Conservation (phyloP, 805 yeast species). For the Myxozyma sirexii region DNA sequence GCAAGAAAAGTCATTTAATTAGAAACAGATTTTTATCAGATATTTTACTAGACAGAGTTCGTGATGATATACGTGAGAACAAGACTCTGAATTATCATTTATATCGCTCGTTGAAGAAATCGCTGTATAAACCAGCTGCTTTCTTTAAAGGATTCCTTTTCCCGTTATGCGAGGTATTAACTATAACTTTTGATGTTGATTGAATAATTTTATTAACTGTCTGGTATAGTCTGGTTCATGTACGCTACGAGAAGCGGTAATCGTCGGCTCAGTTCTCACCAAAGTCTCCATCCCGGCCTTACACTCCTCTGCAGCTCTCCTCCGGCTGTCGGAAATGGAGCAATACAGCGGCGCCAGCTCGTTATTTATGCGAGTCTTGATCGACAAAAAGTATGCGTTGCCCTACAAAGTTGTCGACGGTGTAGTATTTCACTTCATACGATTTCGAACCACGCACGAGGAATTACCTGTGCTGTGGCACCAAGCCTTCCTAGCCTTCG, state of each 20-base stretch:
- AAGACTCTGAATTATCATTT: slow-evolving; percentile 83
- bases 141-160: slow-evolving; percentile 94
- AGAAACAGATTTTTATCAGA: slow-evolving; percentile 44
- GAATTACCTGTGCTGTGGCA: slow-evolving; percentile 93
- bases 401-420: slow-evolving; percentile 97
- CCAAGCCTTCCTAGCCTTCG: slow-evolving; percentile 90
- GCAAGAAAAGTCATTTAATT: slow-evolving; percentile 57
- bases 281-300: slow-evolving; percentile 91
- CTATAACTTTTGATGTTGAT: too few relatives aligned
- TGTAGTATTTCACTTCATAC: slow-evolving; percentile 89
- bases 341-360: slow-evolving; percentile 81
- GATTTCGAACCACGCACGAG: slow-evolving; percentile 64
- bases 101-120: slow-evolving; percentile 87
- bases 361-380: slow-evolving; percentile 81
- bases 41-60: slow-evolving; percentile 46
- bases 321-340: slow-evolving; percentile 78
- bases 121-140: slow-evolving; percentile 95
- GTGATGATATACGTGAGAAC: slow-evolving; percentile 46
- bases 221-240: slow-evolving; percentile 47
- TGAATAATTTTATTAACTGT: background rate
- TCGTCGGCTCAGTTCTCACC: slow-evolving; percentile 86
- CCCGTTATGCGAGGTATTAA: slow-evolving; percentile 86
- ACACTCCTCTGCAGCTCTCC: slow-evolving; percentile 94
- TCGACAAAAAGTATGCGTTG: slow-evolving; percentile 93
- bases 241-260: slow-evolving; percentile 89